Conservation (phyloP, 805 yeast genomes). For the Kregervanrija delftensis region DNA sequence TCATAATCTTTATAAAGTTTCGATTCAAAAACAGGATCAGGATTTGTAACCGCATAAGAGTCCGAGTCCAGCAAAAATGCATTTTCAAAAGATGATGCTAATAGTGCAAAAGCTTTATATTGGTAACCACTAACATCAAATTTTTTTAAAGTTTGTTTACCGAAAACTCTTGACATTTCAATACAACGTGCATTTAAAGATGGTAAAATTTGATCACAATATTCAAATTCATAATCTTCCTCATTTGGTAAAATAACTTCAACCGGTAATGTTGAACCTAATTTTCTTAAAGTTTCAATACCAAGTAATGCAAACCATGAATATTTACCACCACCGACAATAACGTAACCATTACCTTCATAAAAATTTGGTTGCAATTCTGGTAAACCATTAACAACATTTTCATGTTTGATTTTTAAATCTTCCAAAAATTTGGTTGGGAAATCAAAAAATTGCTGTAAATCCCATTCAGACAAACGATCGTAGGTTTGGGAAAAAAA, state of each 20-base stretch:
- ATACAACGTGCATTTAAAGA: constrained; percentile 60
- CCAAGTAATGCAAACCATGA: constrained; percentile 66
- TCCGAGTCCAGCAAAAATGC: constrained; percentile 72
- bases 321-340: constrained; percentile 77
- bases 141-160: constrained; percentile 39
- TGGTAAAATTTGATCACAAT: constrained; percentile 62
- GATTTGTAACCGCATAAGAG: constrained; percentile 60
- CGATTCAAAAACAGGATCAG: constrained; percentile 51
- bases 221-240: constrained; percentile 63
- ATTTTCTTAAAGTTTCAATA: constrained; percentile 55
- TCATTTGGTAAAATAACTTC: constrained; percentile 74
- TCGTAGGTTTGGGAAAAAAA: constrained; percentile 22
- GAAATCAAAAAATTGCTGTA: constrained; percentile 22
- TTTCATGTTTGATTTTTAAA: constrained; percentile 26
- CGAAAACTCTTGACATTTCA: constrained; percentile 54
- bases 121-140: constrained; percentile 60
- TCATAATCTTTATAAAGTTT: constrained; percentile 49
- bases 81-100: constrained; percentile 68
- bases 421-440: constrained; percentile 27
- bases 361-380: constrained; percentile 22
- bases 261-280: constrained; percentile 66
- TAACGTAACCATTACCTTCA: constrained; percentile 45
- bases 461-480: constrained; percentile 21
- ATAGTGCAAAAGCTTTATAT: constrained; percentile 59
- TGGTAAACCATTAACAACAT: constrained; percentile 25